These are phyloP conservation scores for Salix caprea DNA, from an alignment of 345 rosid species.

Conservation along the genomic window DNA sequence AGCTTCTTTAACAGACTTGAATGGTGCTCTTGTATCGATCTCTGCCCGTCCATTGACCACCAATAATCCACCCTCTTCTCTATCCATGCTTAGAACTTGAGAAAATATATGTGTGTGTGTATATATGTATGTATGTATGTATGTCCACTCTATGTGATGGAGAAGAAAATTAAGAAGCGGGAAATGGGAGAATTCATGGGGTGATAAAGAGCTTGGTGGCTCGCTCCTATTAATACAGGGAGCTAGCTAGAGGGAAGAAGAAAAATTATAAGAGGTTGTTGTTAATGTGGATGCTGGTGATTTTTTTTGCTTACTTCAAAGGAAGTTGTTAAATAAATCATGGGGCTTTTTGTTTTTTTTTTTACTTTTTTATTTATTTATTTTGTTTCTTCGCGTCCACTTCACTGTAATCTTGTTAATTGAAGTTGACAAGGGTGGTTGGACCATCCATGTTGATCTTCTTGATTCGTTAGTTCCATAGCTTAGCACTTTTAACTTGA, in stretches of 20 bases:
- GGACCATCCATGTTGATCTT: constrained; percentile 7
- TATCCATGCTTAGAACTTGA: background rate
- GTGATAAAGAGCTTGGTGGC: too few relatives aligned
- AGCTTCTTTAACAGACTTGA: constrained; percentile 26
- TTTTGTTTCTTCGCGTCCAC: constrained; percentile 31
- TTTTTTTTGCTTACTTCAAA: background rate
- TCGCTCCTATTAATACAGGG: too few relatives aligned
- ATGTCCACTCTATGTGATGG: too few relatives aligned
- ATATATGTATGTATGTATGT: too few relatives aligned
- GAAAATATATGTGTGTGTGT: too few relatives aligned
- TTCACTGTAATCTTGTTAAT: constrained; percentile 29
- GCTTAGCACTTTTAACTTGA: background rate
- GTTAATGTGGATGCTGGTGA: background rate
- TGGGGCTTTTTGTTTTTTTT: background rate
- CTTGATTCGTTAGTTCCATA: constrained; percentile 4
- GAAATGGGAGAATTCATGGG: too few relatives aligned
- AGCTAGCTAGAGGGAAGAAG: too few relatives aligned
- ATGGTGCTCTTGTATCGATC: constrained; percentile 30
- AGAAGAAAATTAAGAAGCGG: too few relatives aligned
- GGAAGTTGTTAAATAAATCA: constrained; percentile 2
- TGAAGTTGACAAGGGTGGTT: constrained; percentile 31
- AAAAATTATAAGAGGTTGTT: background rate
- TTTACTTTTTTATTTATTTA: too few relatives aligned
- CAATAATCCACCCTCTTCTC: background rate
- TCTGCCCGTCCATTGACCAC: constrained; percentile 18